Evolutionary conservation across 192 early-diverging fungal genomes (phyloP).

Genomic region (Ramicandelaber brevisporus): DNA sequence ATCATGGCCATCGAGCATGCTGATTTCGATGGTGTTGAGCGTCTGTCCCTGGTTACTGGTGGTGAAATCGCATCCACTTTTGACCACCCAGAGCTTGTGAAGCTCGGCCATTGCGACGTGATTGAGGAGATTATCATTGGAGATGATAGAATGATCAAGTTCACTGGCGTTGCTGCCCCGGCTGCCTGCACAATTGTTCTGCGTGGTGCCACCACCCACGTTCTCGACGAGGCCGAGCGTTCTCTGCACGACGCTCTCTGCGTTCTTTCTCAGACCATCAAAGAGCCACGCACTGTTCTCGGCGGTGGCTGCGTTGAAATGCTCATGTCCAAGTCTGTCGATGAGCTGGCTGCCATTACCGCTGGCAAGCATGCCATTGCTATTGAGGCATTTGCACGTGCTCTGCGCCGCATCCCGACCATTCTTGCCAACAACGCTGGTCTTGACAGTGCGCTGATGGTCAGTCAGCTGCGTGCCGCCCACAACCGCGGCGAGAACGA

Average conservation of each 20-base stretch:
- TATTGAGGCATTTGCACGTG: conserved; percentile 82
- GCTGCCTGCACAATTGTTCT: conserved; percentile 96
- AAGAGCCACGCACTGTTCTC: conserved; percentile 76
- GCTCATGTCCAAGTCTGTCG: conserved; percentile 93
- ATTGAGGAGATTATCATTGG: conserved; percentile 99
- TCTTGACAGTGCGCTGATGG: conserved; percentile 82
- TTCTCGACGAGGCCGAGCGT: conserved; percentile 93
- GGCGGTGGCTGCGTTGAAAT: conserved; percentile 95
- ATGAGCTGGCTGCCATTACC: conserved; percentile 70
- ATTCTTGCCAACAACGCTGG: conserved; percentile 95
- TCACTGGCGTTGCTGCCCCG: conserved; percentile 80
- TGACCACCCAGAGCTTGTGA: conserved; percentile 89
- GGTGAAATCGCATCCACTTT: conserved; percentile 97
- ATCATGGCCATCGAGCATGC: conserved; percentile 97
- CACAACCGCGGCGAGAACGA: conserved; percentile 65
- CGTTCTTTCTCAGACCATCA: conserved; percentile 84
- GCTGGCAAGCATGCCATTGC: conserved; percentile 90
- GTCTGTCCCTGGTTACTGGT: conserved; percentile 89
- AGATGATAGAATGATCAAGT: conserved; percentile 94
- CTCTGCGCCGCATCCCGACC: conserved; percentile 86
- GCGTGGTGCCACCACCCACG: conserved; percentile 79
- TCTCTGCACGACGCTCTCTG: conserved; percentile 90
- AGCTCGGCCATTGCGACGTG: conserved; percentile 78
- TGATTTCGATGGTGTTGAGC: conserved; percentile 94
- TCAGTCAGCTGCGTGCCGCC: conserved; percentile 73